phyloP scores from a whole-genome alignment of 352 stramenopile species.

The Pythium chondricola region DNA sequence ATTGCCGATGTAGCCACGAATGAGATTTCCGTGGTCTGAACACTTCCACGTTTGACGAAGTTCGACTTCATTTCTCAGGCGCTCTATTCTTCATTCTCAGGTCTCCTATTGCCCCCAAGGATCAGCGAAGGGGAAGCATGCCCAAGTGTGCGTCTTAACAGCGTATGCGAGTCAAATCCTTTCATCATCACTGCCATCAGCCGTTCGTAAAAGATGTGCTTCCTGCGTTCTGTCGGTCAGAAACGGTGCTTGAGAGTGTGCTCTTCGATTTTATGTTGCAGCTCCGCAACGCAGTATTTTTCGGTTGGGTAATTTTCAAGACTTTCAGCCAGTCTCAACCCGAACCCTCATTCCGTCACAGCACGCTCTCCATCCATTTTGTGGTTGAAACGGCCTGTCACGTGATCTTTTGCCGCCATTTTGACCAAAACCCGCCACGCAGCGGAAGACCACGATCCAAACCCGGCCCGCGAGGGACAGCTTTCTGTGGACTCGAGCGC shows the following conservation, averaged over 20 bases:
- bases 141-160: too few relatives aligned
- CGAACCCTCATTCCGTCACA: neutral
- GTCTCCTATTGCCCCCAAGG: too few relatives aligned
- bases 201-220: too few relatives aligned
- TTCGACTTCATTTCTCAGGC: too few relatives aligned
- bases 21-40: too few relatives aligned
- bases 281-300: constrained; percentile 8
- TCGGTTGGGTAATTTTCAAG: too few relatives aligned
- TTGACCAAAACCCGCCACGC: constrained; percentile 7
- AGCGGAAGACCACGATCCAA: constrained; percentile 8
- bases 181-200: too few relatives aligned
- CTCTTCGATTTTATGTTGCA: constrained; percentile 6
- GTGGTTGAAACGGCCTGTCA: neutral
- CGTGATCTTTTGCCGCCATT: constrained; percentile 16
- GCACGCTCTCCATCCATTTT: constrained; percentile 19
- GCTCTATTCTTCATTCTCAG: too few relatives aligned
- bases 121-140: too few relatives aligned
- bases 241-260: neutral
- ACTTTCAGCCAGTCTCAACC: neutral
- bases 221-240: too few relatives aligned
- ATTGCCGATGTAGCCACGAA: neutral
- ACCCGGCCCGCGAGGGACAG: constrained; percentile 16
- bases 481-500: constrained; percentile 25
- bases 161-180: too few relatives aligned
- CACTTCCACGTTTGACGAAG: too few relatives aligned